Evolutionary conservation across 768 basidiomycete species (phyloP), one percentile per base, ranked within the genome.

Genomic region (Dioszegia crocea): DNA sequence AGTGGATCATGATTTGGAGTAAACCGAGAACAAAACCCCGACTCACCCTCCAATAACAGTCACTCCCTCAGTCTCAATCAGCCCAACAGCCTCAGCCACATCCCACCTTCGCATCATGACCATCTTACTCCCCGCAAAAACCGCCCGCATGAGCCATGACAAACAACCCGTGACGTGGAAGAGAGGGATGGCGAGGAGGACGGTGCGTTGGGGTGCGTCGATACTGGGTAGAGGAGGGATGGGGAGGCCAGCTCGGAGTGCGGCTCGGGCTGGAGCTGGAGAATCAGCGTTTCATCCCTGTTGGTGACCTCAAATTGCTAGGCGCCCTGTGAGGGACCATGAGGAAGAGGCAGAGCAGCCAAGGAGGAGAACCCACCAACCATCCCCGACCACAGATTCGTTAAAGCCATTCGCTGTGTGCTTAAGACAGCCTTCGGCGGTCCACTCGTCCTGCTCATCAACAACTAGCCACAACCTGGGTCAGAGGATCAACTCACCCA

Each of bases 131-230:
- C 71, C 71, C 9, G 61, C 71, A 43, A 66, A 68, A 49, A 73
- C 60, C 0, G 71, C 71, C 11, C 71, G 54, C 65, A 73, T 66
- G 41, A 73, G 63, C 67, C 68, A 73, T 12, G 66, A 66, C 2
- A 73, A 61, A 57, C 68, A 70, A 3, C 71, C 71, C 1, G 71
- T 73, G 10, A 73, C 71, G 69, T 73, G 71, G 59, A 73, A 73
- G 8, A 73, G 58, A 11, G 71, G 71, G 29, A 73, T 70, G n/a
- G 71, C 46, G 29, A 73, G 65, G 1, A 73, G 52, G 39, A 73
- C 65, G 14, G 62, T 65, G 26, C 59, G 51, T 55, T 73, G 71
- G 0, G 71, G 64, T 40, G 66, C 63, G 6, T 45, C 23, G 2
- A 63, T 16, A 39, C 49, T 60, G 14, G 68, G 66, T 10, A 67